Conservation (phyloP, 805 yeast genomes). For the Diddensiella caesifluorescens region DNA sequence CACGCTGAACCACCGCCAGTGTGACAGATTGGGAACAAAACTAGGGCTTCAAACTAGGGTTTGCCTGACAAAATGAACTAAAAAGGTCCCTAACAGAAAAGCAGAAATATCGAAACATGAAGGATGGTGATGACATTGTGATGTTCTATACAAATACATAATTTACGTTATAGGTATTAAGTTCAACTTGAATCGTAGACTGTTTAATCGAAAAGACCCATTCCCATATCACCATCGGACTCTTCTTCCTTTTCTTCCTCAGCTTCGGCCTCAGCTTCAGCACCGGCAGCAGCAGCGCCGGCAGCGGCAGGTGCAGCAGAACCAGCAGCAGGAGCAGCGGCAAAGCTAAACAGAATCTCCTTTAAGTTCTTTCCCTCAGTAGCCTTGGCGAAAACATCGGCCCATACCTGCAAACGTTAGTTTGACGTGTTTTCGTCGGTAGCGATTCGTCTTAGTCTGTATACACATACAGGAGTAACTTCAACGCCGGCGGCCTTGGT, state of each 20-base stretch:
- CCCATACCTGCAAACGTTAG: constrained; percentile 52
- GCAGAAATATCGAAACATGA: neutral
- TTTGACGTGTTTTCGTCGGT: no score
- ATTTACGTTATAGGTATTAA: neutral
- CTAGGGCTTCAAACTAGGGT: neutral
- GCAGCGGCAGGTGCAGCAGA: constrained; percentile 58
- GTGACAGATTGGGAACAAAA: constrained; percentile 2
- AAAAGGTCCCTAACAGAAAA: no score
- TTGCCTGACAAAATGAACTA: no score
- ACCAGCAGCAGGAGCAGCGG: constrained; percentile 69
- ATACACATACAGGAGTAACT: constrained; percentile 46
- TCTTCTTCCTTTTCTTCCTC: constrained; percentile 47
- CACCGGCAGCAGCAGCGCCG: constrained; percentile 59
- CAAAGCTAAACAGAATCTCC: constrained; percentile 64
- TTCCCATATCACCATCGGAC: constrained; percentile 58
- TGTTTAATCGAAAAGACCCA: constrained; percentile 85
- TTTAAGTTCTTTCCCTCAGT: constrained; percentile 81
- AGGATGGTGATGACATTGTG: neutral
- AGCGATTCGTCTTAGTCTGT: neutral
- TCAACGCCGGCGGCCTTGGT: constrained; percentile 80
- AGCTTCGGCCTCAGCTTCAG: constrained; percentile 55
- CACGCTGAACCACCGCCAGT: no score
- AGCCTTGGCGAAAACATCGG: constrained; percentile 84
- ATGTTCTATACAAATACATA: constrained; percentile 2
- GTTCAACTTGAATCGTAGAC: neutral